These are phyloP conservation scores for Tuber indicum DNA, from an alignment of 495 filamentous ascomycete genomes.

Conservation along the genomic window DNA sequence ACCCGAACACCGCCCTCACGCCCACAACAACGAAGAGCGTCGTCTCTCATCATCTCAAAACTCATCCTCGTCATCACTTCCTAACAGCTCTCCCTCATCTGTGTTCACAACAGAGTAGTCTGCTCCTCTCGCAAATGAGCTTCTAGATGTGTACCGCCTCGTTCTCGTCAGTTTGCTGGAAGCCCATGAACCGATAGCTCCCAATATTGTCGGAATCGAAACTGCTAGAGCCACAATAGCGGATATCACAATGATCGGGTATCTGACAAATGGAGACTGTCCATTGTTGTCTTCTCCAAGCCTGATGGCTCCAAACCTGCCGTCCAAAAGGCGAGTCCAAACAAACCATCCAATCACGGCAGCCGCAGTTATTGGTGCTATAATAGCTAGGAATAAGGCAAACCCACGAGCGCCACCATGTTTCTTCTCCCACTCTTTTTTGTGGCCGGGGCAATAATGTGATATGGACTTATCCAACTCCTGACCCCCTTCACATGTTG, in stretches of 20 bases:
- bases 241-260: conserved; percentile 70
- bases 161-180: conserved; percentile 48
- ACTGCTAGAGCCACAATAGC: conserved; percentile 67
- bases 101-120: conserved; percentile 83
- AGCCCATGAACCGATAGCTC: conserved; percentile 47
- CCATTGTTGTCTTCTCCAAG: conserved; percentile 48
- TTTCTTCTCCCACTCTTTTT: conserved; percentile 67
- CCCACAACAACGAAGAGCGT: conserved; percentile 5
- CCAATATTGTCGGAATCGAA: conserved; percentile 64
- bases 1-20: neutral
- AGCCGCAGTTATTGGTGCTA: conserved; percentile 64
- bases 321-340: conserved; percentile 68
- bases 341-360: conserved; percentile 72
- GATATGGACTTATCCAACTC: conserved; percentile 59
- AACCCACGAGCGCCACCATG: conserved; percentile 60
- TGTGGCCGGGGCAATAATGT: conserved; percentile 64
- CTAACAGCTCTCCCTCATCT: conserved; percentile 88
- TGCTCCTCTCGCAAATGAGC: conserved; percentile 74
- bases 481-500: conserved; percentile 70
- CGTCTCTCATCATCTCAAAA: conserved; percentile 45
- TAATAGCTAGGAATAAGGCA: conserved; percentile 80
- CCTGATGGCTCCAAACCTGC: conserved; percentile 65
- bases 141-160: conserved; percentile 70
- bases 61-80: conserved; percentile 90
- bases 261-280: conserved; percentile 56